Conservation (phyloP, 805 yeast genomes). For the Wickerhamiella nectarea region DNA sequence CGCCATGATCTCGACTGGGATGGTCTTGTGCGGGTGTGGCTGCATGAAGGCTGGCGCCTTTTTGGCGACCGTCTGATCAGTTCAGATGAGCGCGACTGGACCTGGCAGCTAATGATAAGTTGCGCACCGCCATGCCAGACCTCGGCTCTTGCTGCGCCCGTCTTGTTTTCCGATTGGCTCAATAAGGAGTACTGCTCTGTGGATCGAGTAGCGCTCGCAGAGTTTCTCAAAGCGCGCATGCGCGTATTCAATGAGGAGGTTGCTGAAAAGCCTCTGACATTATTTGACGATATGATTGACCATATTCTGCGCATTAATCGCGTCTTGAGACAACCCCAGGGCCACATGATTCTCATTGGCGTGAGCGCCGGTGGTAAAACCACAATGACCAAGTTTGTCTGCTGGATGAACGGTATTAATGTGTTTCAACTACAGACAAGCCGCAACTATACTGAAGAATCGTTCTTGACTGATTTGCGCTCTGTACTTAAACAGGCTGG, state of each 20-base stretch:
- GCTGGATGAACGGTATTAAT: conserved; percentile 78
- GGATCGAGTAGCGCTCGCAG: conserved; percentile 31
- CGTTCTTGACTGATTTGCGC: conserved; percentile 57
- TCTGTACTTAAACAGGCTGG: conserved; percentile 38
- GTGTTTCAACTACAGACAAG: conserved; percentile 46
- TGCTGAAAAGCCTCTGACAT: conserved; percentile 41
- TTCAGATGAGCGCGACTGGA: conserved; percentile 36
- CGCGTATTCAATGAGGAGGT: conserved; percentile 69
- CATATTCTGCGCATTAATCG: conserved; percentile 70
- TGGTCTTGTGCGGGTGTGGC: conserved; percentile 52
- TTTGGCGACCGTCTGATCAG: conserved; percentile 59
- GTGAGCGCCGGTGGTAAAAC: conserved; percentile 72
- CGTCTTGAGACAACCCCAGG: conserved; percentile 71
- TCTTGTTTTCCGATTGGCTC: conserved; percentile 65
- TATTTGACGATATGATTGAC: conserved; percentile 59
- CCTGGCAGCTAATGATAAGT: conserved; percentile 28
- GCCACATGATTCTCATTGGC: conserved; percentile 79
- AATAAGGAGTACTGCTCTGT: conserved; percentile 49
- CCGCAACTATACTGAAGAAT: conserved; percentile 38
- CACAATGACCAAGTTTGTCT: conserved; percentile 62
- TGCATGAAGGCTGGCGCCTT: conserved; percentile 65
- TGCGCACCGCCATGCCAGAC: conserved; percentile 21
- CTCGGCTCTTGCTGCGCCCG: conserved; percentile 34
- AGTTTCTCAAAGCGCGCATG: conserved; percentile 51
- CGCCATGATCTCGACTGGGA: conserved; percentile 29